Evolutionary conservation across 73 alveolate genomes (phyloP).

Genomic region (Uronychia setigera): DNA sequence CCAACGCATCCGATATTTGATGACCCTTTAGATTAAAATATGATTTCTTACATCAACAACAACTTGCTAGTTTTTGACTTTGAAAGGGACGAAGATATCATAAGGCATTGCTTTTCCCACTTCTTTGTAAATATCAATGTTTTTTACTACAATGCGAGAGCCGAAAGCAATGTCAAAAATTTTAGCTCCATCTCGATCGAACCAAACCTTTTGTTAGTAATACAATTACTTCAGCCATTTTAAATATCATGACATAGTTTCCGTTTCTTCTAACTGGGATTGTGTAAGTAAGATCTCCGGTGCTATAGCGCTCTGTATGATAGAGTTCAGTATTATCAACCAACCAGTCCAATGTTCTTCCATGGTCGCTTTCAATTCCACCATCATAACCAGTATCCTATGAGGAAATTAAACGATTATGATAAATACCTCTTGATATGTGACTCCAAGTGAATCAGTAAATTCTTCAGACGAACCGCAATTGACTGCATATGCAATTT

Average conservation of each 20-base stretch:
- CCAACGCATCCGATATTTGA: slow-evolving; percentile 53
- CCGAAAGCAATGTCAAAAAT: slow-evolving; percentile 74
- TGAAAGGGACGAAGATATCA: slow-evolving; percentile 74
- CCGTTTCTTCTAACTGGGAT: slow-evolving; percentile 74
- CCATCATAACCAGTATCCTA: slow-evolving; percentile 41
- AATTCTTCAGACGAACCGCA: slow-evolving; percentile 45
- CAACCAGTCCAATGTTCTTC: slow-evolving; percentile 21
- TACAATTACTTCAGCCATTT: slow-evolving; percentile 68
- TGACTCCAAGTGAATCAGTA: slow-evolving; percentile 32
- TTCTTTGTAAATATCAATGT: slow-evolving; percentile 67
- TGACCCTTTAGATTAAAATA: slow-evolving; percentile 14
- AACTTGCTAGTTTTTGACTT: slow-evolving; percentile 46
- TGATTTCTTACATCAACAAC: slow-evolving; percentile 32
- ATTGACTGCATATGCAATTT: slow-evolving; percentile 44
- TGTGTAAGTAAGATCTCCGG: slow-evolving; percentile 61
- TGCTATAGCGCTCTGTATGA: slow-evolving; percentile 79
- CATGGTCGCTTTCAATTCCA: slow-evolving; percentile 47
- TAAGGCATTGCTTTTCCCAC: slow-evolving; percentile 71
- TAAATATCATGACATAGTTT: slow-evolving; percentile 61
- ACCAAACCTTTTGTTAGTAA: slow-evolving; percentile 14
- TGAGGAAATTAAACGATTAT: background rate
- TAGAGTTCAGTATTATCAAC: slow-evolving; percentile 51
- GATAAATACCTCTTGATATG: slow-evolving; percentile 25
- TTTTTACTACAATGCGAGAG: slow-evolving; percentile 27
- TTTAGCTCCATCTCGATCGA: slow-evolving; percentile 59